Evolutionary conservation across 1,139 yeast species (phyloP).

Genomic region (Sugiyamaella novakii): DNA sequence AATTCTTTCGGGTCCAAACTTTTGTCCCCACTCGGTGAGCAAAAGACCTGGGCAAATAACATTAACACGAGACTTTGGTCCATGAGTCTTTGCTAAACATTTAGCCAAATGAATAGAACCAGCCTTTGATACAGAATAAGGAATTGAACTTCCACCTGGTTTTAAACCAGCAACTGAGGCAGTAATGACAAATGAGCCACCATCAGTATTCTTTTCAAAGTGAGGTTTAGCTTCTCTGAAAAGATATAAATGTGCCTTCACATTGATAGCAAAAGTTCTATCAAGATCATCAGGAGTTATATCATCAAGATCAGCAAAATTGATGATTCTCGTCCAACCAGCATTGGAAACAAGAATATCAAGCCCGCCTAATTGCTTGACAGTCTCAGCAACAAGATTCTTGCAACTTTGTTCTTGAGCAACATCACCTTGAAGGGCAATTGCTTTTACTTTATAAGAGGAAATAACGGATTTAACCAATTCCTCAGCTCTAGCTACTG

Average conservation of each 20-base stretch:
- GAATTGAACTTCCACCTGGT: slow-evolving; percentile 45
- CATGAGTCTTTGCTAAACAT: slow-evolving; percentile 45
- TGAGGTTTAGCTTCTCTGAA: slow-evolving; percentile 43
- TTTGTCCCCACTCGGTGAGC: slow-evolving; percentile 47
- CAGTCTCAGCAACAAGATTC: slow-evolving; percentile 31
- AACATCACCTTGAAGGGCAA: slow-evolving; percentile 33
- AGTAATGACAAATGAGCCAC: slow-evolving; percentile 45
- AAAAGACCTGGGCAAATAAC: slow-evolving; percentile 48
- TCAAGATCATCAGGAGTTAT: slow-evolving; percentile 35
- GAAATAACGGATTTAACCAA: slow-evolving; percentile 32
- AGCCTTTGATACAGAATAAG: slow-evolving; percentile 47
- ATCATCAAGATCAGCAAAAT: slow-evolving; percentile 30
- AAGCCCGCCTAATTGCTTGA: slow-evolving; percentile 34
- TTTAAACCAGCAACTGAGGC: slow-evolving; percentile 47
- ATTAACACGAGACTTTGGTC: slow-evolving; percentile 45
- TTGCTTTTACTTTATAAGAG: slow-evolving; percentile 28
- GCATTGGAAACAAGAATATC: slow-evolving; percentile 41
- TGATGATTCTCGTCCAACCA: slow-evolving; percentile 35
- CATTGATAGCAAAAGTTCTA: slow-evolving; percentile 35
- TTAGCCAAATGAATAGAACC: slow-evolving; percentile 45
- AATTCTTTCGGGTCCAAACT: slow-evolving; percentile 41
- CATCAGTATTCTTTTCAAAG: slow-evolving; percentile 41
- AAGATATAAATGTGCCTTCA: slow-evolving; percentile 44
- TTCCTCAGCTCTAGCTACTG: slow-evolving; percentile 38
- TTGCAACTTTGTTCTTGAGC: slow-evolving; percentile 30